phyloP scores from a whole-genome alignment of 306 rosid genomes.

The Bauhinia variegata region DNA sequence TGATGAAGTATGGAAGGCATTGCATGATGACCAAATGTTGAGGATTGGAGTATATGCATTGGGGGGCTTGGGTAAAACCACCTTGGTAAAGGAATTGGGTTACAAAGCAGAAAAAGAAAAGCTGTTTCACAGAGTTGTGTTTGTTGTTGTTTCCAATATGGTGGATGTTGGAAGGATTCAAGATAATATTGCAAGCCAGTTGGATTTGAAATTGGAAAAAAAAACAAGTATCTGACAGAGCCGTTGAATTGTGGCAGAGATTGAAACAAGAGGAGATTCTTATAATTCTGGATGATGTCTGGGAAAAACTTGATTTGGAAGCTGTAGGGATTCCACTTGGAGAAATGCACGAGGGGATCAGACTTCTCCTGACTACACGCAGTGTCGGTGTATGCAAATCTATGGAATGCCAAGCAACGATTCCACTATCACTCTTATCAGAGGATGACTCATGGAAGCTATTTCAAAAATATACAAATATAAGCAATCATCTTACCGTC shows the following conservation, averaged over 20 bases:
- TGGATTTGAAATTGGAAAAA: accelerated
- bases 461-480: neutral
- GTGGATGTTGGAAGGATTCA: neutral
- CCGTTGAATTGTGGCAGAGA: neutral
- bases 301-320: neutral
- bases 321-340: neutral
- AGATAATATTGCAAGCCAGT: neutral
- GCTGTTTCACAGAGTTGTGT: neutral
- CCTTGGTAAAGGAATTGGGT: too few species aligned
- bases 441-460: neutral
- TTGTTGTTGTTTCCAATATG: neutral
- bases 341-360: neutral
- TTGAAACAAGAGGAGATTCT: neutral
- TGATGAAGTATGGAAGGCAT: neutral
- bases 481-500: neutral
- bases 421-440: neutral
- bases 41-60: neutral
- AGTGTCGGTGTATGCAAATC: neutral
- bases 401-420: neutral
- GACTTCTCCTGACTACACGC: neutral
- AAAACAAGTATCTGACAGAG: neutral
- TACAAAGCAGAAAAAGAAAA: neutral
- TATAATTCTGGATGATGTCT: neutral
- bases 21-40: neutral
- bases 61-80: neutral